Evolutionary conservation across 2,329 filamentous ascomycete species (phyloP), one percentile per base, ranked within the genome.

Genomic region (Atkinsonella texensis): DNA sequence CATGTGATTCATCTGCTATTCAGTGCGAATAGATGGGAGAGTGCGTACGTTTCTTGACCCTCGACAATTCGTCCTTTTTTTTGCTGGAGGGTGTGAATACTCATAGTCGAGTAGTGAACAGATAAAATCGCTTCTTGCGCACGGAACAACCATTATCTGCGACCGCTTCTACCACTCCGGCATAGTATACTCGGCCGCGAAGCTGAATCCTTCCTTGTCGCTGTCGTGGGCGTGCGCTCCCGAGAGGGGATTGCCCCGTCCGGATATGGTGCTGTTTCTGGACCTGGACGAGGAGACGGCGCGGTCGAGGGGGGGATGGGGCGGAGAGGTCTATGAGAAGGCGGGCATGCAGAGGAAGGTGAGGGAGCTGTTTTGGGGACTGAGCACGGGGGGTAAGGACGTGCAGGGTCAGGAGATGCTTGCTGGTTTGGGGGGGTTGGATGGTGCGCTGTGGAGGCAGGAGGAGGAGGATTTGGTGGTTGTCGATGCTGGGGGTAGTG

Each of bases 81-180:
- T n/a, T n/a, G n/a, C n/a, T n/a, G n/a, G n/a, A n/a, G n/a, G n/a
- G n/a, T n/a, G n/a, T n/a, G n/a, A n/a, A n/a, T n/a, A n/a, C n/a
- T n/a, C n/a, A n/a, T n/a, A n/a, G n/a, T n/a, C n/a, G n/a, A n/a
- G n/a, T n/a, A n/a, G n/a, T n/a, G n/a, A n/a, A n/a, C 68, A 69
- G 48, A 83, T 84, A 45, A 62, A 72, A 17, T 52, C 68, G 1
- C 70, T 79, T 6, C 67, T 96, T 6, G 69, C 73, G 1, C 66
- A 73, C 1, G 90, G 91, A 9, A 83, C 76, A 18, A 93, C 81
- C 0, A 76, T 98, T 33, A 74, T 98, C 40, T 83, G 91, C 58
- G 93, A 98, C 68, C 83, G 93, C 46, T 98, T 97, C 71, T 95
- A 94, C 65, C 91, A 95, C 72, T 93, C 87, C 18, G 93, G 93